These are phyloP conservation scores for Suillus cothurnatus DNA, from an alignment of 768 basidiomycete species.

Conservation along the genomic window DNA sequence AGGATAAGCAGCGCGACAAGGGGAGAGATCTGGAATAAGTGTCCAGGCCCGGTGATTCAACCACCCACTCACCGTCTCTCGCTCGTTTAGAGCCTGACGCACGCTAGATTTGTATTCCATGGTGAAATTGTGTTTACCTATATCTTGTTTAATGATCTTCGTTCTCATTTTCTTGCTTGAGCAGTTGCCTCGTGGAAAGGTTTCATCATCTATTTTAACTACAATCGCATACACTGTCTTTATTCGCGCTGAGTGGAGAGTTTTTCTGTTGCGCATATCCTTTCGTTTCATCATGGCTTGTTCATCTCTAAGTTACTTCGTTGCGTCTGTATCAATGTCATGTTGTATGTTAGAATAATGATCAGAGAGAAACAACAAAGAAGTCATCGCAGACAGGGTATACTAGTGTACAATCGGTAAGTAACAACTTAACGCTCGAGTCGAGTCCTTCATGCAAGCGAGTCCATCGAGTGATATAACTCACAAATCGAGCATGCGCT, in stretches of 20 bases:
- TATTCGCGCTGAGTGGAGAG: slow-evolving; percentile 16
- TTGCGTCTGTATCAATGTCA: slow-evolving; percentile 5
- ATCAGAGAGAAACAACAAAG: background rate
- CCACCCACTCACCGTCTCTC: background rate
- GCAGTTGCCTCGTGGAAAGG: background rate
- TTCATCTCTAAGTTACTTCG: slow-evolving; percentile 26
- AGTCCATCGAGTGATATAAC: background rate
- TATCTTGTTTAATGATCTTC: slow-evolving; percentile 27
- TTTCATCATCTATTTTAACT: slow-evolving; percentile 10
- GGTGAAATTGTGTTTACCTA: slow-evolving; percentile 12
- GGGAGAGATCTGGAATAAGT: slow-evolving; percentile 35
- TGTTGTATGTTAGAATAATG: slow-evolving; percentile 3
- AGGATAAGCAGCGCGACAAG: slow-evolving; percentile 51
- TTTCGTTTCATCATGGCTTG: slow-evolving; percentile 19
- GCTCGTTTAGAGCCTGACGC: background rate
- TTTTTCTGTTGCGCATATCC: slow-evolving; percentile 11
- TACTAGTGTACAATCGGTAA: background rate
- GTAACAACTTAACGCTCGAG: too few relatives aligned
- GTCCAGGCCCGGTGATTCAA: slow-evolving; percentile 3
- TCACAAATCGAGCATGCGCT: slow-evolving; percentile 35
- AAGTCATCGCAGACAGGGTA: background rate
- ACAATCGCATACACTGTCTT: background rate
- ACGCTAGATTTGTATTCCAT: background rate
- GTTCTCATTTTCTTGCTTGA: slow-evolving; percentile 25
- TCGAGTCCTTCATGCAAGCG: background rate